Evolutionary conservation across 805 yeast species (phyloP).

Genomic region (Sporopachydermia quercuum): DNA sequence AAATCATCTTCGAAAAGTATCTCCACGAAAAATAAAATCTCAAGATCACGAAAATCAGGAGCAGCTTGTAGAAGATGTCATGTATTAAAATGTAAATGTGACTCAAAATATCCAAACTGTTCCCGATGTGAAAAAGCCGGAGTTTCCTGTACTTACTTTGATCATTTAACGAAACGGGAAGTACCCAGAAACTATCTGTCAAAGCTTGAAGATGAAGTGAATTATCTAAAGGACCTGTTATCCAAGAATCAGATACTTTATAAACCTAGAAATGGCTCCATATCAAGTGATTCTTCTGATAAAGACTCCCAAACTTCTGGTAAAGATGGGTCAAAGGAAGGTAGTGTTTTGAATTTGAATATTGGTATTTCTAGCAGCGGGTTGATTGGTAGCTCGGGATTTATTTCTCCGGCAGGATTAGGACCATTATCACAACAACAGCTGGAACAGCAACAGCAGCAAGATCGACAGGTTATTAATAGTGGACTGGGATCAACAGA

Average conservation of each 20-base stretch:
- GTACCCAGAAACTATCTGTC: neutral
- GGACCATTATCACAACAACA: too few relatives aligned
- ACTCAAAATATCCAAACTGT: slow-evolving; percentile 13
- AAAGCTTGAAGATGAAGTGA: neutral
- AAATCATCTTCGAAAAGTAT: too few relatives aligned
- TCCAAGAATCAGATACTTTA: neutral
- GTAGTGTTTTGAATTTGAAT: too few relatives aligned
- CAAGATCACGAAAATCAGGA: neutral
- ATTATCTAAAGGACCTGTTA: neutral
- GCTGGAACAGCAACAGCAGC: too few relatives aligned
- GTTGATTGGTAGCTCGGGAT: too few relatives aligned
- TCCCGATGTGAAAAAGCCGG: slow-evolving; percentile 11
- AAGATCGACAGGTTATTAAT: too few relatives aligned
- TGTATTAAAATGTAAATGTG: slow-evolving; percentile 14
- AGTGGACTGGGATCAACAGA: too few relatives aligned
- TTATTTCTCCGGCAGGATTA: too few relatives aligned
- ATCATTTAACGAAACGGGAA: neutral
- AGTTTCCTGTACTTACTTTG: neutral
- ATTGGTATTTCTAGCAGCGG: too few relatives aligned
- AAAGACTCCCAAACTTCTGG: too few relatives aligned
- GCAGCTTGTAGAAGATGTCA: slow-evolving; percentile 15
- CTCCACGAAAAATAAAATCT: neutral
- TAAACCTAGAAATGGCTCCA: neutral
- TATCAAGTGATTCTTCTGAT: neutral
- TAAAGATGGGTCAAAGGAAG: too few relatives aligned